Evolutionary conservation across 139 green algal species (phyloP), one percentile per base, ranked within the genome.

Genomic region (Chlamydomonas incerta): DNA sequence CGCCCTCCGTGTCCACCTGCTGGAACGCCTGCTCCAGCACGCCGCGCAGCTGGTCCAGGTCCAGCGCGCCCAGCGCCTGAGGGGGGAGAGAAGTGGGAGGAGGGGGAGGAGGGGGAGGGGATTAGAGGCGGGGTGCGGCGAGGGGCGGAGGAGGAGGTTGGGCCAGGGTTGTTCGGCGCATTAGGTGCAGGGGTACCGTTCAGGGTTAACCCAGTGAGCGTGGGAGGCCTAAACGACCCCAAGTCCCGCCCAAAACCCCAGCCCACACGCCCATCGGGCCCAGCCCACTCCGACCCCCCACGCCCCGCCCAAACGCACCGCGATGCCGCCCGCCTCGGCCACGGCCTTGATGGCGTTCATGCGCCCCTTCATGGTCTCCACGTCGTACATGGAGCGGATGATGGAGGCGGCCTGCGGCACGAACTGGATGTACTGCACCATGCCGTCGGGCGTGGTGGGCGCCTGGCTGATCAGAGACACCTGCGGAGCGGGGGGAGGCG

Each of bases 401-500:
- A 91, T 89, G 71, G 83, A 73, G 26, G 88, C 71, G 9, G 88
- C 88, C 71, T 86, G 68, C 50, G 88, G 88, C 66, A 88, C 83
- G 71, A 91, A 91, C 62, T 87, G 88, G 21, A 91, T 72, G 83
- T 89, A 91, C 66, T 87, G 77, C 67, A 91, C 82, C 67, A 85
- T 35, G 33, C 88, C 88, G 41, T 91, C 88, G 15, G 74, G 84
- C 28, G 84, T 88, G n/a, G 86, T 83, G n/a, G 79, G 86, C 26
- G 79, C 86, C 70, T 89, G 88, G 80, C 77, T 86, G 21, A 91
- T 60, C 24, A 91, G 65, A 10, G 71, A 75, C 41, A 50, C 41
- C 41, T 50, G 41, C 41, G 41, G 41, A 50, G 41, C 41, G 41
- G 41, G 41, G 41, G 41, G 41, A 50, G 41, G 41, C 5, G 41